These are phyloP conservation scores for Gossypium arboreum DNA, from an alignment of 345 rosid species.

Conservation along the genomic window DNA sequence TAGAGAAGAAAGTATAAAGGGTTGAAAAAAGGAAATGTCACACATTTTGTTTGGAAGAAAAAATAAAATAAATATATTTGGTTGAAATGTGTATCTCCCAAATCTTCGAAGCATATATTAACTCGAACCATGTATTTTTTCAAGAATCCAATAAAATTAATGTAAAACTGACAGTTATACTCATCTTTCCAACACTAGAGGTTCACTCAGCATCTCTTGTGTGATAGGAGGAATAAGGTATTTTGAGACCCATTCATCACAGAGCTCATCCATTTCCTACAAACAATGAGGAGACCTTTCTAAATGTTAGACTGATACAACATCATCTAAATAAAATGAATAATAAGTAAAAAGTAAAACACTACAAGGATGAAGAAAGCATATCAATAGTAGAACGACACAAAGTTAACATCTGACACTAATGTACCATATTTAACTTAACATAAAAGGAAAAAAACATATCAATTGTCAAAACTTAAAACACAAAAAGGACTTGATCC, in stretches of 20 bases:
- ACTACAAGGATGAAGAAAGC: background rate
- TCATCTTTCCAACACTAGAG: slow-evolving; percentile 84
- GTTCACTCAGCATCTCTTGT: slow-evolving; percentile 61
- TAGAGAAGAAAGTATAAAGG: background rate
- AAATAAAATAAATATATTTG: no score
- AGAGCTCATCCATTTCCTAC: slow-evolving; percentile 95
- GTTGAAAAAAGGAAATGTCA: background rate
- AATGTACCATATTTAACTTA: background rate
- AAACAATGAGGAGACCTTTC: slow-evolving; percentile 17
- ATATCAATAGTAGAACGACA: background rate
- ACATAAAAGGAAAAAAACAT: background rate
- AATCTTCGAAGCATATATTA: background rate
- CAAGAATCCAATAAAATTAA: slow-evolving; percentile 4
- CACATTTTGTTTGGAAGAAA: background rate
- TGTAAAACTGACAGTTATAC: slow-evolving; percentile 4
- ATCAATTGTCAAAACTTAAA: background rate
- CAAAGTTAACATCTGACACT: background rate
- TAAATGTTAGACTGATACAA: slow-evolving; percentile 9
- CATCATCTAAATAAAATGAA: background rate
- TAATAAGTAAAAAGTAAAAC: background rate
- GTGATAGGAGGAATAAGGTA: slow-evolving; percentile 75
- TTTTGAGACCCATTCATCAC: slow-evolving; percentile 93
- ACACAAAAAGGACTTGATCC: background rate
- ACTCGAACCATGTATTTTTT: background rate
- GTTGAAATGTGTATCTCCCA: background rate